Evolutionary conservation across 2,329 filamentous ascomycete genomes (phyloP), one percentile per base, ranked within the genome.

Genomic region (Aspergillus arachidicola): DNA sequence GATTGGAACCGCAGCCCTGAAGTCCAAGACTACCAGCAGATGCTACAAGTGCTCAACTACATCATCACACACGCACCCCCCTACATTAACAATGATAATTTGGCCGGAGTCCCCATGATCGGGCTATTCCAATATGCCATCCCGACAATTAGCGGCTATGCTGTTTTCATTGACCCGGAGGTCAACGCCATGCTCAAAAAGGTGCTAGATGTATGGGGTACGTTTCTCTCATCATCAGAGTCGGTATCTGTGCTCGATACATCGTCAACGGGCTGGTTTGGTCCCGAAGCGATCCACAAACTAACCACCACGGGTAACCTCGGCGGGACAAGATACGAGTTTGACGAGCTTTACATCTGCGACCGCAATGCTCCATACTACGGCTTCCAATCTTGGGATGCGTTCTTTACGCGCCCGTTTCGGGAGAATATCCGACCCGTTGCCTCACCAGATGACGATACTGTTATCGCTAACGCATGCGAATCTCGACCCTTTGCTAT

Each of bases 351-450:
- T 1, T 62, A 53, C 36, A 7, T 43, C 14, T 53, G 54, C 21
- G 34, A 62, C 19, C 19, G 32, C 7, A 26, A n/a, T 12, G 45
- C 19, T 7, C 54, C 45, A 2, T 34, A 56, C 30, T 55, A 53
- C 26, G 56, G 56, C 19, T 62, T 55, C 30, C 5, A 4, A 4
- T 62, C 60, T 6, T 91, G 89, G 89, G 89, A 91, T 63, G 79
- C 86, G 69, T 91, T 91, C 77, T 91, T 92, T 77, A 89, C 86
- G 16, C 83, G 89, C 16, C 62, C 79, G 11, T 82, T 90, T 58
- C 80, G 76, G 19, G 80, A 85, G 5, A 75, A 76, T 0, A 81
- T 85, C 2, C 84, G 89, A 0, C 89, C 88, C 0, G 79, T 91
- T 1, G 85, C 84, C 0, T 79, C 86, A 0, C 83, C 91, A 64